Percentiles rank a stretch among this genome's conserved stretches.
Conservation (phyloP, 2,329 filamentous ascomycete genomes). For the Tetracladium maxilliforme region DNA sequence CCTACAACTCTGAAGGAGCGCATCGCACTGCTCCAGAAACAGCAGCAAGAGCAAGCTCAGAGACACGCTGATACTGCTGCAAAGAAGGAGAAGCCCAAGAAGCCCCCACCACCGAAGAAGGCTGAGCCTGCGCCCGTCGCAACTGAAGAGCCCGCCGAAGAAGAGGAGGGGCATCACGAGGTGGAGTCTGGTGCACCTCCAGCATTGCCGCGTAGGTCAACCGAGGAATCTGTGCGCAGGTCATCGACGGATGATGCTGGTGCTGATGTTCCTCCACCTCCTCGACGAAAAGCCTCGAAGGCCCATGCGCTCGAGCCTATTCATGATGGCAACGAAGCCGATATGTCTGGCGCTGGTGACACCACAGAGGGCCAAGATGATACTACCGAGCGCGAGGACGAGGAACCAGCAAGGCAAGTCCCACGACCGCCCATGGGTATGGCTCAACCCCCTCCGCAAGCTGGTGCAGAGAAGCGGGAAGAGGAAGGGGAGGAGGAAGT, state of each 20-base stretch:
- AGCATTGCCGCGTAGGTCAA: conserved; percentile 28
- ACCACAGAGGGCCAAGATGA: conserved; percentile 62
- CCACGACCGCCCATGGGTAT: conserved; percentile 7
- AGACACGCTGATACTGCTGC: conserved; percentile 63
- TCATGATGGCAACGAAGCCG: conserved; percentile 48
- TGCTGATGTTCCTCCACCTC: conserved; percentile 24
- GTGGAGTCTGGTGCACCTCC: conserved; percentile 7
- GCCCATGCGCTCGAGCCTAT: conserved; percentile 25
- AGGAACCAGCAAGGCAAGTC: conserved; percentile 6
- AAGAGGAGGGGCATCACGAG: conserved; percentile 16
- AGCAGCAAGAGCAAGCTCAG: conserved; percentile 80
- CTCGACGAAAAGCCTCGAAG: conserved; percentile 37
- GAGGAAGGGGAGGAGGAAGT: conserved; percentile 33
- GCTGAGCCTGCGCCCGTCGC: conserved; percentile 16
- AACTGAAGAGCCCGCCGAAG: conserved; percentile 18
- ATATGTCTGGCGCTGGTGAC: conserved; percentile 49
- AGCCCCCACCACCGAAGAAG: conserved; percentile 55
- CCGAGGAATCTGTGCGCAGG: conserved; percentile 29
- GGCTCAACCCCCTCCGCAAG: conserved; percentile 18
- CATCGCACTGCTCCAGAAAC: conserved; percentile 84
- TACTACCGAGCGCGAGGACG: conserved; percentile 39
- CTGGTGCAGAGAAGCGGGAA: conserved; percentile 26
- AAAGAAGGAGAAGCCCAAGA: conserved; percentile 82
- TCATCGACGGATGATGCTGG: conserved; percentile 30
- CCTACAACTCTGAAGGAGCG: conserved; percentile 88